phyloP scores from a whole-genome alignment of 106 monocot genomes.

The Platanthera guangdongensis region DNA sequence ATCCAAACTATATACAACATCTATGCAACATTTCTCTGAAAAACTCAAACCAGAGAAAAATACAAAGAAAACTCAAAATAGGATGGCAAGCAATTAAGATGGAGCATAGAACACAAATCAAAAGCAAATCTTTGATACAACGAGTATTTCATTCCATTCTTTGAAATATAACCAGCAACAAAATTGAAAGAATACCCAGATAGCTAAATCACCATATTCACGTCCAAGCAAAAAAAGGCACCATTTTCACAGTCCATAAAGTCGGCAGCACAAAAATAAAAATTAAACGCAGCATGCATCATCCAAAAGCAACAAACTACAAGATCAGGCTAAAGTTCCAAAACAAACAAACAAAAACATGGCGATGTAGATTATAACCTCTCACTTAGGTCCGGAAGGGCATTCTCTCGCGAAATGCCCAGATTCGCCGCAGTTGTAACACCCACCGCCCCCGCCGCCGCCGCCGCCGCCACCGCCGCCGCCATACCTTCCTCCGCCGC shows the following conservation, averaged over 20 bases:
- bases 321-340: neutral
- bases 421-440: conserved; percentile 11
- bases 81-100: too few relatives aligned
- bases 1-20: too few relatives aligned
- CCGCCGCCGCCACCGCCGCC: conserved; percentile 16
- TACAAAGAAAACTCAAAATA: too few relatives aligned
- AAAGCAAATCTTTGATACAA: too few relatives aligned
- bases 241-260: neutral
- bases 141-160: too few relatives aligned
- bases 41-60: too few relatives aligned
- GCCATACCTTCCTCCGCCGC: neutral
- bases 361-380: neutral
- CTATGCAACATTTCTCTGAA: too few relatives aligned
- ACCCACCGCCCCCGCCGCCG: conserved; percentile 13
- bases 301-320: neutral
- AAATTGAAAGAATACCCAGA: too few relatives aligned
- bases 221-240: conserved; percentile 3
- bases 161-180: too few relatives aligned
- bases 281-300: neutral
- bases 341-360: neutral
- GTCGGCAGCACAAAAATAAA: neutral
- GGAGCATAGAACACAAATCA: too few relatives aligned
- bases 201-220: neutral
- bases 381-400: conserved; percentile 7
- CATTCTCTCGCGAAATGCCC: conserved; percentile 14